Evolutionary conservation across 176 grass and related monocot species (phyloP).

Genomic region (bread wheat (Triticum aestivum)): IWGSC_CS_RefSeq_v2.1 NC_057809.1:110074257-110074756

Average conservation of each 20-base stretch:
- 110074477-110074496: not conserved
- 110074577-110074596: not conserved
- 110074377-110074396: not conserved
- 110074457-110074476: not conserved
- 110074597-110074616: not conserved
- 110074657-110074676: constrained; percentile 25
- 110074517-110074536: constrained; percentile 22
- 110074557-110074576: not conserved
- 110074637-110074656: not conserved
- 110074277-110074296: not conserved
- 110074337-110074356: not conserved
- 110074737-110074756: constrained; percentile 6
- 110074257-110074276: not conserved
- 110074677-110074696: not conserved
- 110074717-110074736: constrained; percentile 11
- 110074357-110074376: not conserved
- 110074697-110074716: not conserved
- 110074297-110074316: not conserved
- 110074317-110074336: not conserved
- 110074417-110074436: not conserved
- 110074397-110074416: not conserved
- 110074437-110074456: not conserved
- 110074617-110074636: not conserved
- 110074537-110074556: constrained; percentile 34
- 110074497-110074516: not conserved